A percentile compares a stretch with the other conserved stretches of the same genome.
Conservation (phyloP, 2,329 filamentous ascomycete genomes). For the Fonsecaea multimorphosa region DNA sequence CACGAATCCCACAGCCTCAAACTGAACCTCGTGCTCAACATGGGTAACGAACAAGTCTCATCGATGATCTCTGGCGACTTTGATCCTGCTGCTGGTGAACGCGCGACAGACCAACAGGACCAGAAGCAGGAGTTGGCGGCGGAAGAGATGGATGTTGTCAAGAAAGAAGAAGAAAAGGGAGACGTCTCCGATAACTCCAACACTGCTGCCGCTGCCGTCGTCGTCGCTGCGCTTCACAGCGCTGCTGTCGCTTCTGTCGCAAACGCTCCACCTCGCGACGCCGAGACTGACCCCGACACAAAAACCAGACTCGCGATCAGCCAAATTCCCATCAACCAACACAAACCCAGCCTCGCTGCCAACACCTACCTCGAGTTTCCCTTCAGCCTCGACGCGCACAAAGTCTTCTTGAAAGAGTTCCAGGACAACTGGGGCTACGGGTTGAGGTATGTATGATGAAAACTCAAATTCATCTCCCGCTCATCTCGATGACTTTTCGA, state of each 20-base stretch:
- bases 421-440: neutral
- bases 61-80: neutral
- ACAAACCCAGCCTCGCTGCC: neutral
- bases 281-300: neutral
- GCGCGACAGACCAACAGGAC: neutral
- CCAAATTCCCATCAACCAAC: neutral
- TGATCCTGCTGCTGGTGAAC: neutral
- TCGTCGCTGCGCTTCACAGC: neutral
- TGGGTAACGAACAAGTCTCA: neutral
- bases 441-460: neutral
- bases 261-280: neutral
- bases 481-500: neutral
- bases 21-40: neutral
- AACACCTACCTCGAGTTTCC: neutral
- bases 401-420: neutral
- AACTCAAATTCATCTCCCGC: neutral
- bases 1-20: neutral
- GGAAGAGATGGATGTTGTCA: neutral
- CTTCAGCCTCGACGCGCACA: neutral
- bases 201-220: neutral
- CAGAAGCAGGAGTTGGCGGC: neutral
- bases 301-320: neutral
- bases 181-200: neutral
- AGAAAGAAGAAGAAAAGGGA: too few species aligned
- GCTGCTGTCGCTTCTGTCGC: neutral